phyloP scores from a whole-genome alignment of 2,329 filamentous ascomycete species.

The Fusarium illudens region DNA sequence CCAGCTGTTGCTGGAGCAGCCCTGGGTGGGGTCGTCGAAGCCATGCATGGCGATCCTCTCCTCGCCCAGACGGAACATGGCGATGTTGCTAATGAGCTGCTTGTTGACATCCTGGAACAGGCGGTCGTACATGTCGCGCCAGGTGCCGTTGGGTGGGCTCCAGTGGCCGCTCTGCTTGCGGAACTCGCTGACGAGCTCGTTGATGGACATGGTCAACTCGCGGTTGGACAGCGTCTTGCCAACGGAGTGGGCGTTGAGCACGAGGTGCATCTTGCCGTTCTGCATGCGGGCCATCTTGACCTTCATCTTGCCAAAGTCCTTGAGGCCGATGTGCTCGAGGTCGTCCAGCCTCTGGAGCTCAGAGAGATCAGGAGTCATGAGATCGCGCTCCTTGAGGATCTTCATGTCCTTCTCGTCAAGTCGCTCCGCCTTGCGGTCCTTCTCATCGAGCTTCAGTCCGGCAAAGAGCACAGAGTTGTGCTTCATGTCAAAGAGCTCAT shows the following conservation, averaged over 20 bases:
- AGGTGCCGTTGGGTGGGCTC: constrained; percentile 51
- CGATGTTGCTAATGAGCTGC: constrained; percentile 46
- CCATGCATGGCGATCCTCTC: constrained; percentile 25
- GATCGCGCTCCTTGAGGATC: constrained; percentile 53
- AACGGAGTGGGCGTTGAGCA: constrained; percentile 48
- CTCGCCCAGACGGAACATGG: constrained; percentile 41
- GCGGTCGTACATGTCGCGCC: constrained; percentile 52
- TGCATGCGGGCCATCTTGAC: constrained; percentile 54
- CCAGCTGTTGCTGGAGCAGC: constrained; percentile 53
- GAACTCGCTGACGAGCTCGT: constrained; percentile 52
- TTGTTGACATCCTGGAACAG: constrained; percentile 46
- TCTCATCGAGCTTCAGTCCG: constrained; percentile 52
- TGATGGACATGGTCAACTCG: constrained; percentile 52
- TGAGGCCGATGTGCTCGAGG: constrained; percentile 52
- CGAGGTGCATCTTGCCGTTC: constrained; percentile 56
- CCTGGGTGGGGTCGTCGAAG: constrained; percentile 56
- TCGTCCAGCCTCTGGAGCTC: constrained; percentile 50
- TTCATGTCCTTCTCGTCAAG: constrained; percentile 51
- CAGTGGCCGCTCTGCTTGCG: constrained; percentile 45
- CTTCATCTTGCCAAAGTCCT: constrained; percentile 47
- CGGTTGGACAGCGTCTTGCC: constrained; percentile 50
- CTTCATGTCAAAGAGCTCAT: constrained; percentile 58
- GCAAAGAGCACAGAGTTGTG: constrained; percentile 54
- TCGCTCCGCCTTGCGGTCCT: constrained; percentile 49
- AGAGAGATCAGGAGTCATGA: constrained; percentile 55